phyloP scores from a whole-genome alignment of 257 asterid genomes.

The Gentiana straminea region DNA sequence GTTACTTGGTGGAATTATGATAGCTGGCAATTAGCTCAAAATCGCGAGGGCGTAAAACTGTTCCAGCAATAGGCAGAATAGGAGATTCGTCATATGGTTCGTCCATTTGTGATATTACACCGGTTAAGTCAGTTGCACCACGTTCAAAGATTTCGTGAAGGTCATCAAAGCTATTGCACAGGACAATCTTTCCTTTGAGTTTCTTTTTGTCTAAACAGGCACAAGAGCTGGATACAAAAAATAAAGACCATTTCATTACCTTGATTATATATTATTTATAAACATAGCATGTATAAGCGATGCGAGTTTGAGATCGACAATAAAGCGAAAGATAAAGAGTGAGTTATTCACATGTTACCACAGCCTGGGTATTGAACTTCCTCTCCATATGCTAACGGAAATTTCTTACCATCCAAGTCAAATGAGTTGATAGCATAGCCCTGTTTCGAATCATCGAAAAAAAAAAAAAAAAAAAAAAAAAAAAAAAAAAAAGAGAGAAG shows the following conservation, averaged over 20 bases:
- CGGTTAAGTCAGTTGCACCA: slow-evolving; percentile 15
- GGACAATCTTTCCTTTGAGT: not conserved
- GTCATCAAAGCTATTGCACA: slow-evolving; percentile 22
- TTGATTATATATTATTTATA: too few species aligned
- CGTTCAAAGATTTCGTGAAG: slow-evolving; percentile 11
- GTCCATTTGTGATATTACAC: slow-evolving; percentile 1
- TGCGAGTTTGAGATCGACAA: too few species aligned
- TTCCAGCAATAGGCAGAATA: slow-evolving; percentile 15
- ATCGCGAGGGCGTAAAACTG: not conserved
- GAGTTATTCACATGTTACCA: too few species aligned
- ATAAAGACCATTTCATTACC: too few species aligned
- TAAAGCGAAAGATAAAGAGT: too few species aligned
- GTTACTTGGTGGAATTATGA: slow-evolving; percentile 11
- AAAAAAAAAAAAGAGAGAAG: too few species aligned
- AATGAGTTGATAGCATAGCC: slow-evolving; percentile 20
- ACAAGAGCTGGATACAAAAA: slow-evolving; percentile 14
- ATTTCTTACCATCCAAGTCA: slow-evolving; percentile 4
- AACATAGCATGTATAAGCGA: too few species aligned
- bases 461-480: too few species aligned
- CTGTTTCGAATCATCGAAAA: slow-evolving; percentile 10
- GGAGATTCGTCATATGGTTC: not conserved
- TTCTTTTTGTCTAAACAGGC: slow-evolving; percentile 10
- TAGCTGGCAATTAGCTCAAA: slow-evolving; percentile 2
- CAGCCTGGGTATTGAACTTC: not conserved
- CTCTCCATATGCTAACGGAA: slow-evolving; percentile 14